These are phyloP conservation scores for Neurospora tetrasperma DNA, from an alignment of 495 filamentous ascomycete genomes.

Conservation along the genomic window DNA sequence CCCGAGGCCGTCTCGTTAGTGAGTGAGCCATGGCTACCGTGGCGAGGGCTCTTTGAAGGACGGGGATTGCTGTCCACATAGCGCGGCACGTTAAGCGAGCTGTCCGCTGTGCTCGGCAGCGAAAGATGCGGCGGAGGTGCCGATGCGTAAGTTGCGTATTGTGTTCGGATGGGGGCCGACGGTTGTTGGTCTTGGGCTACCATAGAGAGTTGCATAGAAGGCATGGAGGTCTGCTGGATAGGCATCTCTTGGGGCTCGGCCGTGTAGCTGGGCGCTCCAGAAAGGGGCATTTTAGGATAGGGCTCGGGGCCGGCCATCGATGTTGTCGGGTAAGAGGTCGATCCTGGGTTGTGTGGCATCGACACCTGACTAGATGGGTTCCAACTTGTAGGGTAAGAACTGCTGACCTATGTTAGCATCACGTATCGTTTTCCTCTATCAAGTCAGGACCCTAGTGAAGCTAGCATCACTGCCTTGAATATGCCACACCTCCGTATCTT, in stretches of 20 bases:
- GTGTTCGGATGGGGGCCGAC: conserved; percentile 32
- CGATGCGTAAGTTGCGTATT: conserved; percentile 36
- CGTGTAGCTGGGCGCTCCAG: conserved; percentile 31
- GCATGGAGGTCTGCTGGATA: conserved; percentile 38
- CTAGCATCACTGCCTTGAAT: background rate
- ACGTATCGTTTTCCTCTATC: background rate
- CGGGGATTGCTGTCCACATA: conserved; percentile 45
- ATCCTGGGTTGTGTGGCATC: conserved; percentile 30
- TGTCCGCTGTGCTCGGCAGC: conserved; percentile 30
- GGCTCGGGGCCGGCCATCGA: conserved; percentile 28
- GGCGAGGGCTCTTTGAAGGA: conserved; percentile 43
- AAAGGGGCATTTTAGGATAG: conserved; percentile 38
- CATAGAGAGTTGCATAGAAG: conserved; percentile 38
- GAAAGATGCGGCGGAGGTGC: conserved; percentile 32
- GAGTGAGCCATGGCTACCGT: conserved; percentile 39
- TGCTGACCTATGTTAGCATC: conserved; percentile 10
- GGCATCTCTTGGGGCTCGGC: conserved; percentile 41
- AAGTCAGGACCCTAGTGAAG: background rate
- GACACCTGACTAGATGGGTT: conserved; percentile 31
- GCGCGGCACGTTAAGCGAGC: conserved; percentile 32
- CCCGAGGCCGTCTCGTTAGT: conserved; percentile 33
- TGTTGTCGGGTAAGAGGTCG: conserved; percentile 30
- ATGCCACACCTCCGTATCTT: background rate
- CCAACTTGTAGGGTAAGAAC: conserved; percentile 27
- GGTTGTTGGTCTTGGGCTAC: conserved; percentile 29